Evolutionary conservation across 176 grass and related monocot genomes (phyloP).

Genomic region (Thalia dealbata): DNA sequence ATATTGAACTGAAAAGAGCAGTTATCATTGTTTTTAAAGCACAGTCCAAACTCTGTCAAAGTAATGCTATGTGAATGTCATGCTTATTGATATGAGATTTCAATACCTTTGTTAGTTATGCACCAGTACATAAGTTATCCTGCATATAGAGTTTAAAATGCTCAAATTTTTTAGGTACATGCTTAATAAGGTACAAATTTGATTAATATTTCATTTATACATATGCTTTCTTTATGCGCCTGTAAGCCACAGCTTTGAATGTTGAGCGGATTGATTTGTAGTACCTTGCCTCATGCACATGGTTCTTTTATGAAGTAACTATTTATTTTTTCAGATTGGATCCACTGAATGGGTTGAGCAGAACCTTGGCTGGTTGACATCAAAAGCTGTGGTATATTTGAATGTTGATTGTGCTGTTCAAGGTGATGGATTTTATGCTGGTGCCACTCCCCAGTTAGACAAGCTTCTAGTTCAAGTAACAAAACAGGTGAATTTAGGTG

Average conservation of each 20-base stretch:
- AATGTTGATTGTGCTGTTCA: constrained; percentile 99
- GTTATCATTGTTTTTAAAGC: no score
- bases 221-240: not conserved
- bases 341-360: constrained; percentile 91
- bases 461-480: constrained; percentile 65
- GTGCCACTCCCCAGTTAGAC: constrained; percentile 76
- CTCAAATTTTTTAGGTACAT: not conserved
- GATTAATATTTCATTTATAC: not conserved
- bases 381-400: constrained; percentile 92
- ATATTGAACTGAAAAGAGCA: not conserved
- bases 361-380: constrained; percentile 67
- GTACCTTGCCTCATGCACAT: not conserved
- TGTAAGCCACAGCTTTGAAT: not conserved
- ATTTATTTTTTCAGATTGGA: constrained; percentile 50
- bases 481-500: constrained; percentile 41
- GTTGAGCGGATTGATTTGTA: not conserved
- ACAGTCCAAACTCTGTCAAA: no score
- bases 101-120: not conserved
- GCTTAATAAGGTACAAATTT: not conserved
- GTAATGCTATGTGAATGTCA: no score
- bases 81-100: not conserved
- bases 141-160: not conserved
- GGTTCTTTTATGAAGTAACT: constrained; percentile 3
- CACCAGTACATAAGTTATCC: not conserved
- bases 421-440: constrained; percentile 69